These are phyloP conservation scores for Fraxinus xanthoxyloides DNA, from an alignment of 305 asterid genomes.

Conservation along the genomic window DNA sequence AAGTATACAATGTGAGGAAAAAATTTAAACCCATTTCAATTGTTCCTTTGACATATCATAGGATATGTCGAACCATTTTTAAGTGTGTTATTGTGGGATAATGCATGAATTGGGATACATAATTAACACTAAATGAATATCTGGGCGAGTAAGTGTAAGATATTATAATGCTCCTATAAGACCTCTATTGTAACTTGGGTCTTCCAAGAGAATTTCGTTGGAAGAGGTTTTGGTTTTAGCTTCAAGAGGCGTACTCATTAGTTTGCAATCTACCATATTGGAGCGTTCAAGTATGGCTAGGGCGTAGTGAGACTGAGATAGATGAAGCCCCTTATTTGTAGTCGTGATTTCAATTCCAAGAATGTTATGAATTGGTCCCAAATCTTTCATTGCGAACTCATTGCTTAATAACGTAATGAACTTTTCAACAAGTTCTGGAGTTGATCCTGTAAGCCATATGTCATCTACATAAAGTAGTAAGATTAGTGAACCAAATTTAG, in stretches of 20 bases:
- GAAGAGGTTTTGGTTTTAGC: background rate
- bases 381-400: constrained; percentile 13
- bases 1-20: too few species aligned
- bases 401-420: background rate
- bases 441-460: background rate
- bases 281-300: background rate
- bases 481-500: background rate
- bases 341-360: background rate
- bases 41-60: too few species aligned
- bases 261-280: background rate
- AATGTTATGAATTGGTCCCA: constrained; percentile 7
- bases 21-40: background rate
- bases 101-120: too few species aligned
- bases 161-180: too few species aligned
- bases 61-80: too few species aligned
- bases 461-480: background rate
- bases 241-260: background rate
- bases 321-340: background rate
- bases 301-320: background rate
- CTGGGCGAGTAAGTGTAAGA: too few species aligned
- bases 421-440: background rate
- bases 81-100: too few species aligned
- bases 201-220: background rate
- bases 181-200: background rate
- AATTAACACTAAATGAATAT: too few species aligned